Evolutionary conservation across 176 grass and related monocot species (phyloP).

Genomic region (Musa acuminata): DNA sequence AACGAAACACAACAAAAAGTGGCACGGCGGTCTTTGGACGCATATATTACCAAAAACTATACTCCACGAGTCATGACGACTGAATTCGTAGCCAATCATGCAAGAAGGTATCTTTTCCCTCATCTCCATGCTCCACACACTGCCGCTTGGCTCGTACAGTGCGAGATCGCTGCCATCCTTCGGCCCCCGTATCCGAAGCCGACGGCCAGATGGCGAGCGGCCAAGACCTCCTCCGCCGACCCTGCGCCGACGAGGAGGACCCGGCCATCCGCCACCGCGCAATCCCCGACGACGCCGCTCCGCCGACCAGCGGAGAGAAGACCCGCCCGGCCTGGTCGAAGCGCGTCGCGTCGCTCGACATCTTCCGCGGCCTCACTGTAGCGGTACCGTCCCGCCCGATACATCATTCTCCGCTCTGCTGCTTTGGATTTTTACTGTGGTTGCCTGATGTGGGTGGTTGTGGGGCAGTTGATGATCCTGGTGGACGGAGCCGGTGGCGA

Average conservation of each 20-base stretch:
- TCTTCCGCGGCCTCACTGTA: slow-evolving; percentile 89
- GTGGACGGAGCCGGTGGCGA: slow-evolving; percentile 83
- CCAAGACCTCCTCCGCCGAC: slow-evolving; percentile 16
- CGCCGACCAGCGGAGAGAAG: slow-evolving; percentile 20
- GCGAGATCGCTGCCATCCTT: too few relatives aligned
- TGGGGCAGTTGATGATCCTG: slow-evolving; percentile 78
- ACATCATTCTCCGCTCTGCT: not conserved
- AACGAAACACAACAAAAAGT: too few relatives aligned
- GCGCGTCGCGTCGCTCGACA: slow-evolving; percentile 67
- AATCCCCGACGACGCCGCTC: not conserved
- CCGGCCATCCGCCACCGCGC: slow-evolving; percentile 1
- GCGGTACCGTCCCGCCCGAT: slow-evolving; percentile 29
- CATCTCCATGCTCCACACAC: too few relatives aligned
- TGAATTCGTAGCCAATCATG: not conserved
- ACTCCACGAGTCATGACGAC: not conserved
- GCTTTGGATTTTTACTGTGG: not conserved
- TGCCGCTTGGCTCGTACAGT: too few relatives aligned
- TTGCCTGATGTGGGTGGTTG: not conserved
- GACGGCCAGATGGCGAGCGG: slow-evolving; percentile 9
- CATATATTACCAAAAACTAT: too few relatives aligned
- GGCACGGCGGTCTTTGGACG: too few relatives aligned
- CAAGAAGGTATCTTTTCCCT: not conserved
- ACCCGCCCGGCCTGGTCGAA: slow-evolving; percentile 11
- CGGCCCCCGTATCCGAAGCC: not conserved
- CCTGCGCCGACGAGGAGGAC: slow-evolving; percentile 41